Percentiles rank a stretch among this genome's conserved stretches.
These are phyloP conservation scores for Zymoseptoria crescenta DNA, from an alignment of 2,329 filamentous ascomycete genomes.

Conservation along the genomic window DNA sequence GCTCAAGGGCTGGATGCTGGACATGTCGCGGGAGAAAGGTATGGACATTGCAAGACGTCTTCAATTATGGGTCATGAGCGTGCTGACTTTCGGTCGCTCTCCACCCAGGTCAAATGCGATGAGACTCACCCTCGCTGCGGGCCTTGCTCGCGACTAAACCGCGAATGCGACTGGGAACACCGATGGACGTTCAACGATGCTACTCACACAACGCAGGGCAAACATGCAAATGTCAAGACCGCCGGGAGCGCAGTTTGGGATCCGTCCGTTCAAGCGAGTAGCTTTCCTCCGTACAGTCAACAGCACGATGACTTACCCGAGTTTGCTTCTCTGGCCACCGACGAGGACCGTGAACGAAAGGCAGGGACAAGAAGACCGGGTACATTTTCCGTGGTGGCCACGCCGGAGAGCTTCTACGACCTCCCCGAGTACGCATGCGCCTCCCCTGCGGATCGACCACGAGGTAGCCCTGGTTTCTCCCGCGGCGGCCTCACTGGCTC, in stretches of 20 bases:
- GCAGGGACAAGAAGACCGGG: constrained; percentile 45
- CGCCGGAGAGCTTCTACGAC: constrained; percentile 46
- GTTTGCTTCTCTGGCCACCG: constrained; percentile 46
- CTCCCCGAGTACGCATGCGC: constrained; percentile 42
- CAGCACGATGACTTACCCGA: constrained; percentile 44
- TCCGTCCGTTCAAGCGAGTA: constrained; percentile 16
- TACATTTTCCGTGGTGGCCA: constrained; percentile 49
- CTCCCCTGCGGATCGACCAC: constrained; percentile 25
- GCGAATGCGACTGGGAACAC: constrained; percentile 51
- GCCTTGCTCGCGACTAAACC: constrained; percentile 49
- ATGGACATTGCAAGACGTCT: background rate
- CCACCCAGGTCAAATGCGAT: constrained; percentile 48
- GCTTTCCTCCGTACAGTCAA: constrained; percentile 1
- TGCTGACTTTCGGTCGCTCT: constrained; percentile 3
- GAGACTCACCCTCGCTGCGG: constrained; percentile 35
- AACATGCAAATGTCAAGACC: constrained; percentile 39
- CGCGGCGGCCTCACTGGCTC: constrained; percentile 6
- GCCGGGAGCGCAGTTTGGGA: constrained; percentile 50
- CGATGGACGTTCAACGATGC: constrained; percentile 37
- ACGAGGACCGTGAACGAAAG: constrained; percentile 52
- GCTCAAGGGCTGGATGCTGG: constrained; percentile 48
- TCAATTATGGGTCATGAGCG: background rate
- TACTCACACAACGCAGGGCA: constrained; percentile 26
- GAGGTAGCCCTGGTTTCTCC: constrained; percentile 21
- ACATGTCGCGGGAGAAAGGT: constrained; percentile 32